Conservation (phyloP, 1,139 yeast species). For the Schizosaccharomyces versatilis region DNA sequence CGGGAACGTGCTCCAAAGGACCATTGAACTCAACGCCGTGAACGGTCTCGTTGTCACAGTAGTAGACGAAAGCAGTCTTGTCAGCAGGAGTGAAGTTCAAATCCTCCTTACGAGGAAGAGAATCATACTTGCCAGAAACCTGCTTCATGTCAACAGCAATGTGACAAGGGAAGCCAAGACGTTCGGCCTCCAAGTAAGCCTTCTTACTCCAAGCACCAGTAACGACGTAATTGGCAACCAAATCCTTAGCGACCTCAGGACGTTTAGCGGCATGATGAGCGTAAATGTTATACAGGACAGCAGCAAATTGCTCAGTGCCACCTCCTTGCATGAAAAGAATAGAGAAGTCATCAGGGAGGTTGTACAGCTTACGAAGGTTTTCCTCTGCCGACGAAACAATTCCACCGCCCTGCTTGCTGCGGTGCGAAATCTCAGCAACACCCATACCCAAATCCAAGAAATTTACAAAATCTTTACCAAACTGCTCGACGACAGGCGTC, state of each 20-base stretch:
- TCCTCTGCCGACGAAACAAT: constrained; percentile 60
- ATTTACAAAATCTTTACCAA: constrained; percentile 58
- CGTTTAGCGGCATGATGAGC: constrained; percentile 55
- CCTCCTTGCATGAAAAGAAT: constrained; percentile 93
- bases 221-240: constrained; percentile 67
- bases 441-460: constrained; percentile 57
- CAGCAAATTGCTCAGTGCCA: constrained; percentile 85
- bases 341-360: constrained; percentile 78
- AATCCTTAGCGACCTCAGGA: constrained; percentile 24
- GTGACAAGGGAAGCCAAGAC: constrained; percentile 62
- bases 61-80: constrained; percentile 60
- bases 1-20: constrained; percentile 27
- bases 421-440: constrained; percentile 85
- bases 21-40: constrained; percentile 69
- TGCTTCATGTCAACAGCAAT: constrained; percentile 42
- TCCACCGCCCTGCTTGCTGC: constrained; percentile 59
- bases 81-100: constrained; percentile 32
- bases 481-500: constrained; percentile 59
- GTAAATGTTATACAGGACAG: constrained; percentile 59
- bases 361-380: constrained; percentile 37
- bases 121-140: constrained; percentile 32
- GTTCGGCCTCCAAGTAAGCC: constrained; percentile 60
- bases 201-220: constrained; percentile 90
- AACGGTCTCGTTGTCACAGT: constrained; percentile 92
- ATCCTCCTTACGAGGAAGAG: constrained; percentile 38